Evolutionary conservation across 1,284 basidiomycete species (phyloP), one percentile per base, ranked within the genome.

Genomic region (Irpex sp.): DNA sequence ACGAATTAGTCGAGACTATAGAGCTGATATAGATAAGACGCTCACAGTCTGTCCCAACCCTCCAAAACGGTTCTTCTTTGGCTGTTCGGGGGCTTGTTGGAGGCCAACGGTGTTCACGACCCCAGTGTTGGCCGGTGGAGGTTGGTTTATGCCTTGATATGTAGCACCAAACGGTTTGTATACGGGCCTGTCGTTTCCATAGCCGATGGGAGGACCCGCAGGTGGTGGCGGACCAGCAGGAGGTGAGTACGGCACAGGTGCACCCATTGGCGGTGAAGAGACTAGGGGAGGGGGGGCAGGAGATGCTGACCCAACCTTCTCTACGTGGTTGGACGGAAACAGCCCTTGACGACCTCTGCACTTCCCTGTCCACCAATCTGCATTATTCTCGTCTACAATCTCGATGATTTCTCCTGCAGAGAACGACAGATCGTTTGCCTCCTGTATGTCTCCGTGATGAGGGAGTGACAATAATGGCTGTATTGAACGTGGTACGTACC

Each of bases 351-450:
- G 79, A 15, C 87, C 88, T 40, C 82, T 79, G 61, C 78, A 69
- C 59, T 75, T 77, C n/a, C 86, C 86, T 51, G 79, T 83, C 86
- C 86, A 88, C 87, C 87, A 88, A 67, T 88, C 86, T 0, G 74
- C 65, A 64, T 88, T 88, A n/a, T 81, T 84, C 70, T 87, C 83
- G 40, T 82, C 80, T 37, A 83, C 72, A 48, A 89, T 78, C 62
- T 87, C 84, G 68, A 89, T 82, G 15, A 84, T 76, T 70, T 88
- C 85, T 3, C 85, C 87, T 1, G 76, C 70, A 21, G 73, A 73
- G 76, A 89, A 88, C 0, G 81, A 80, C 13, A 88, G 80, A 69
- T 89, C 87, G 51, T 84, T 82, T 2, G 78, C 75, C 68, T 89
- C 84, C 85, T 89, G 65, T 7, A 31, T 11, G n/a, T 17, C 13